These are phyloP conservation scores for Pseudotsuga menziesii DNA, from an alignment of 75 land plant genomes.

Conservation along the genomic window DNA sequence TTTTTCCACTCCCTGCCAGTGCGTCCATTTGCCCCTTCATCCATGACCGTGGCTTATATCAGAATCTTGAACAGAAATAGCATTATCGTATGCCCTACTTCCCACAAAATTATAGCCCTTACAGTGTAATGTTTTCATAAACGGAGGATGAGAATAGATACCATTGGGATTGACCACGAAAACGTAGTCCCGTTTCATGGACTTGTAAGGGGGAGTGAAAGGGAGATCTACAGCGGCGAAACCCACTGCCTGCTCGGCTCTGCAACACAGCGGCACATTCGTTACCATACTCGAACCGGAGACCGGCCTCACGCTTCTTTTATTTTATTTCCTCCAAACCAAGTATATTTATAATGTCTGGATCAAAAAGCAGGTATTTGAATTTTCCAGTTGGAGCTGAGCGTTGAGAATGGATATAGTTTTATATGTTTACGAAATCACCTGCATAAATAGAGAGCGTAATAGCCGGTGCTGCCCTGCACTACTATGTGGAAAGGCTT, in stretches of 20 bases:
- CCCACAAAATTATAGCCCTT: background rate
- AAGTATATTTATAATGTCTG: too few relatives aligned
- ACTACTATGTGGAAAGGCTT: too few relatives aligned
- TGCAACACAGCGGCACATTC: background rate
- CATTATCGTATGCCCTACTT: conserved; percentile 1
- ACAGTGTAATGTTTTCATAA: background rate
- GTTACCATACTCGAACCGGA: conserved; percentile 2
- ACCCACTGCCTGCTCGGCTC: background rate
- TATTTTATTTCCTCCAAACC: too few relatives aligned
- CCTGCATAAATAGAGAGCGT: too few relatives aligned
- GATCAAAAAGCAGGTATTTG: too few relatives aligned
- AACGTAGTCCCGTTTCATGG: conserved; percentile 43
- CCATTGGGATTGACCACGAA: conserved; percentile 93
- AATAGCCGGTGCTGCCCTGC: too few relatives aligned
- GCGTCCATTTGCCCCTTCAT: conserved; percentile 82
- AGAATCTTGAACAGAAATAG: background rate
- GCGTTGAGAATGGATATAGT: too few relatives aligned
- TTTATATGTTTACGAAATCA: too few relatives aligned
- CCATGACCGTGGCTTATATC: background rate
- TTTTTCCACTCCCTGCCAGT: conserved; percentile 89
- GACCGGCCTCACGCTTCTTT: background rate
- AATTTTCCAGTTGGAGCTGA: too few relatives aligned
- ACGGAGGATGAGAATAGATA: conserved; percentile 4
- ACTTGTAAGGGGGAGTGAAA: background rate
- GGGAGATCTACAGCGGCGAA: too few relatives aligned